Base-by-base conservation (phyloP, 139 green algal genomes). In the Limnomonas spitsbergensis region DNA sequence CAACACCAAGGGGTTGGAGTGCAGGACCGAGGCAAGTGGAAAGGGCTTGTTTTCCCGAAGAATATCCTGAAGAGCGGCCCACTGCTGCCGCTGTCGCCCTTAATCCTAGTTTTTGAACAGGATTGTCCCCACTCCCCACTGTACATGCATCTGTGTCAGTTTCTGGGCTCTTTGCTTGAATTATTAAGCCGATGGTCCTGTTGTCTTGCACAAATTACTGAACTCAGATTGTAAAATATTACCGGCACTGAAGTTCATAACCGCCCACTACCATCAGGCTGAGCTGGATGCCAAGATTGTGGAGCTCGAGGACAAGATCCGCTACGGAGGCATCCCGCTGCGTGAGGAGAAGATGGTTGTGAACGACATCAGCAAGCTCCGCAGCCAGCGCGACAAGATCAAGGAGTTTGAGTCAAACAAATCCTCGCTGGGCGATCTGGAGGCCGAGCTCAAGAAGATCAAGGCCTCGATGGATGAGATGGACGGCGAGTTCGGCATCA, bases 401-500 rank as follows among this genome's bases (percentile, higher is more conserved):
- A 76, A 77, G 79, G 73, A 79, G 54, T 82, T 78, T 35, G 78
- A 85, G 20, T 47, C 40, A n/a, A 53, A 85, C 53, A 82, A 88
- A 74, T 6, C 27, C 31, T 38, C 40, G 14, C 79, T 89, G 39
- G 40, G 4, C 0, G 79, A 87, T 42, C 47, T 86, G 69, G 84
- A 89, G 81, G 35, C 14, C 29, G 84, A 91, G 78, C 40, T 7
- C 37, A 35, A 68, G 4, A 86, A 85, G 74, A 66, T 84, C 67
- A 84, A 84, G 74, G 61, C 69, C 2, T 37, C 79, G 4, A 75
- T 85, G 24, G 56, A 26, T 2, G 80, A 82, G 47, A 75, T 88
- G 73, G 87, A 91, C 38, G 67, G 67, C 53, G 87, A 91, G 84
- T 85, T 91, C 56, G 75, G 34, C 66, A 83, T 89, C 66, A 76